phyloP scores from a whole-genome alignment of 306 rosid species.

The Lathyrus tuberosus region DNA sequence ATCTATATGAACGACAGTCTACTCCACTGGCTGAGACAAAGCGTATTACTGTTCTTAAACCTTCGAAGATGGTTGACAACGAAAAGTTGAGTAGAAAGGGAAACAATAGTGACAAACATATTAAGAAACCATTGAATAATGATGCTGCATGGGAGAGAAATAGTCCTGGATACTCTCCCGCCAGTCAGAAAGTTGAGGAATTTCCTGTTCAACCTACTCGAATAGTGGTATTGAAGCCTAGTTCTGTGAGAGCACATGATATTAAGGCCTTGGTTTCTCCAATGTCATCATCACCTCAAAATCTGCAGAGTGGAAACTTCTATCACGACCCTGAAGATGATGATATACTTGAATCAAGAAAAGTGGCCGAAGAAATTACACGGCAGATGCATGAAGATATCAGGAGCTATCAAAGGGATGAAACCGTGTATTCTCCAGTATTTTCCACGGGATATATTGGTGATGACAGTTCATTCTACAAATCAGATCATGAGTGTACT shows the following conservation, averaged over 20 bases:
- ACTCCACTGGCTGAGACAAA: slow-evolving; percentile 71
- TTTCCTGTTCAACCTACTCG: slow-evolving; percentile 82
- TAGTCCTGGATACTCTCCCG: slow-evolving; percentile 52
- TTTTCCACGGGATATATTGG: slow-evolving; percentile 88
- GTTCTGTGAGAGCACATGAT: slow-evolving; percentile 67
- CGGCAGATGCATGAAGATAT: slow-evolving; percentile 57
- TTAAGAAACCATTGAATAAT: slow-evolving; percentile 51
- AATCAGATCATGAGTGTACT: slow-evolving; percentile 74
- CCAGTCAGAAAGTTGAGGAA: slow-evolving; percentile 60
- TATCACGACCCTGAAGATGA: slow-evolving; percentile 57
- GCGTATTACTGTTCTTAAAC: slow-evolving; percentile 93
- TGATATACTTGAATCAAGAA: slow-evolving; percentile 61
- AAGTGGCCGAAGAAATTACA: slow-evolving; percentile 58
- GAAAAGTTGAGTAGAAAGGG: slow-evolving; percentile 52
- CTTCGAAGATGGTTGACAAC: slow-evolving; percentile 74
- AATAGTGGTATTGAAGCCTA: slow-evolving; percentile 94
- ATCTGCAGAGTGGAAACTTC: slow-evolving; percentile 52
- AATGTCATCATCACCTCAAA: slow-evolving; percentile 61
- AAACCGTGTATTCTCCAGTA: slow-evolving; percentile 73
- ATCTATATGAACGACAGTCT: slow-evolving; percentile 67
- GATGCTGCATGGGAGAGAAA: slow-evolving; percentile 55
- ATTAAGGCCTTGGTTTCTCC: slow-evolving; percentile 64
- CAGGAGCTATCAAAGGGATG: slow-evolving; percentile 68
- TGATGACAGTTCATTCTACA: slow-evolving; percentile 92
- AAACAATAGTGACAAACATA: slow-evolving; percentile 53